Percentiles rank a stretch among this genome's conserved stretches.
Conservation (phyloP, 371 early-diverging fungal species). For the Blyttiomyces sp. region DNA sequence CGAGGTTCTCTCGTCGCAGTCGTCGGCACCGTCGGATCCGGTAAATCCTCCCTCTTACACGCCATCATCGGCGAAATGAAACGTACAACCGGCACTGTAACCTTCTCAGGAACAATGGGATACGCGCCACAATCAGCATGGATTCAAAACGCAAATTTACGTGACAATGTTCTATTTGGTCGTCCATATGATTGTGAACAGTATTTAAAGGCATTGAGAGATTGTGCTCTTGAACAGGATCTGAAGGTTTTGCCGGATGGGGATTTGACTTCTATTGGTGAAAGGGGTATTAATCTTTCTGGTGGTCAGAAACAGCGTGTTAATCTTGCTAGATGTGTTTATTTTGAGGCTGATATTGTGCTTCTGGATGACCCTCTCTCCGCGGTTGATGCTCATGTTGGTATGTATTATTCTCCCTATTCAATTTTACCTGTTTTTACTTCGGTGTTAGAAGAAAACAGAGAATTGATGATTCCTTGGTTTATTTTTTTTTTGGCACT, state of each 20-base stretch:
- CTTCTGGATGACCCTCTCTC: conserved; percentile 76
- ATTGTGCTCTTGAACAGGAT: conserved; percentile 43
- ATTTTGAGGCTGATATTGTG: conserved; percentile 59
- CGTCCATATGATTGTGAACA: conserved; percentile 27
- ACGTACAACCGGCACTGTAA: conserved; percentile 28
- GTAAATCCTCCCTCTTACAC: conserved; percentile 56
- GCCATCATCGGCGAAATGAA: conserved; percentile 60
- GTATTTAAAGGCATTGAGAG: conserved; percentile 37
- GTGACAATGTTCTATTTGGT: conserved; percentile 45
- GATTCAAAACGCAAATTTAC: conserved; percentile 45
- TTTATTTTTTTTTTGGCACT: conserved; percentile 20
- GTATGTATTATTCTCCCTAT: conserved; percentile 4
- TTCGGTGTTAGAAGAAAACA: too few relatives aligned
- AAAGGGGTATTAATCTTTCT: conserved; percentile 35
- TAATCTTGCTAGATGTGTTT: conserved; percentile 39
- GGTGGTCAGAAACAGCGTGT: conserved; percentile 53
- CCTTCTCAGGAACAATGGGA: conserved; percentile 38
- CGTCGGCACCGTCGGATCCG: conserved; percentile 57
- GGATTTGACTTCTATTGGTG: conserved; percentile 42
- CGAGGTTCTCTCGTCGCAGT: conserved; percentile 51
- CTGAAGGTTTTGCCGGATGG: conserved; percentile 42
- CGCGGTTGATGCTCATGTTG: conserved; percentile 64
- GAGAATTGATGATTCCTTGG: neutral
- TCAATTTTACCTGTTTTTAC: conserved; percentile 3
- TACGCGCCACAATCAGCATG: conserved; percentile 54